These are phyloP conservation scores for Hymenoscyphus linearis DNA, from an alignment of 2,329 filamentous ascomycete species.

Conservation along the genomic window DNA sequence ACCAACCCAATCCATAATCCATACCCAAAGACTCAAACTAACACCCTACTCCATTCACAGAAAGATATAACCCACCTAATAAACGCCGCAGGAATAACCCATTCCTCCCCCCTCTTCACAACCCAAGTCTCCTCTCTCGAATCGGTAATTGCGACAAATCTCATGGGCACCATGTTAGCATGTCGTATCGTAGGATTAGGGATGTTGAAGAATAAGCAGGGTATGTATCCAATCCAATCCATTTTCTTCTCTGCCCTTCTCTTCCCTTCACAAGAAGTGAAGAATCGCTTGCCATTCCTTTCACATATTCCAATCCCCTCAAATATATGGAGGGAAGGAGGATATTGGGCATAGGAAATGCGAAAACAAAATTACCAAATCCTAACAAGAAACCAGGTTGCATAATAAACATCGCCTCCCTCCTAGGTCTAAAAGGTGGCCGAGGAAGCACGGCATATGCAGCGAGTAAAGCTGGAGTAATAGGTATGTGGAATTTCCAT, in stretches of 20 bases:
- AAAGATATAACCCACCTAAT: constrained; percentile 55
- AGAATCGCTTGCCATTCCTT: no score
- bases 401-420: constrained; percentile 77
- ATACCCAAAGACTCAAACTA: no score
- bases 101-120: constrained; percentile 57
- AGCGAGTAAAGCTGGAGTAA: constrained; percentile 73
- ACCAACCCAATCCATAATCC: no score
- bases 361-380: no score
- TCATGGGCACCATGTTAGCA: constrained; percentile 58
- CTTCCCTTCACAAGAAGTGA: no score
- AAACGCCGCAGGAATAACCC: constrained; percentile 73
- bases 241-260: no score
- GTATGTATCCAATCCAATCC: constrained; percentile 17
- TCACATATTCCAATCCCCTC: not conserved
- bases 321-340: no score
- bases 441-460: constrained; percentile 69
- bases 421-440: constrained; percentile 66
- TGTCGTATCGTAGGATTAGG: constrained; percentile 47
- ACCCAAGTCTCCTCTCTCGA: constrained; percentile 47
- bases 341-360: no score
- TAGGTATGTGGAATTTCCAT: constrained; percentile 49
- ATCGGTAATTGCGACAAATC: constrained; percentile 62
- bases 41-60: constrained; percentile 2
- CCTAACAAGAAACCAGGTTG: constrained; percentile 40
- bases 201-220: constrained; percentile 40